A percentile compares a stretch with the other conserved stretches of the same genome.
Evolutionary conservation across 257 asterid genomes (phyloP).

Genomic region (Solanum piurae): DNA sequence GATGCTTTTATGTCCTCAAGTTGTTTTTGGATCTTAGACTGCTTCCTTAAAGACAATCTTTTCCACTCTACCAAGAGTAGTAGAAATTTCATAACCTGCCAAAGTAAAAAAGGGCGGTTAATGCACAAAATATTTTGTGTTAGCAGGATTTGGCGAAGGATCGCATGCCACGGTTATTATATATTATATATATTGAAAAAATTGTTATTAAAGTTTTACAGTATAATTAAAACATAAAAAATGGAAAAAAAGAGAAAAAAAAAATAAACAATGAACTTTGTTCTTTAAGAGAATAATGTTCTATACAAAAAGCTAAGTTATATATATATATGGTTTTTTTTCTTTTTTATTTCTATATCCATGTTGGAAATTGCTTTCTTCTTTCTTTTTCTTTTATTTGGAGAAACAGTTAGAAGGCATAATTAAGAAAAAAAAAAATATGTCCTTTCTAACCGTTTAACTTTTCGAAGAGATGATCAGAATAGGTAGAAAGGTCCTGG

Average conservation of each 20-base stretch:
- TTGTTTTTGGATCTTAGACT: constrained; percentile 24
- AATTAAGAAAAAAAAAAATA: neutral
- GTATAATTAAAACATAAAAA: neutral
- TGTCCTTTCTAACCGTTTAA: neutral
- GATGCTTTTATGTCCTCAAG: constrained; percentile 30
- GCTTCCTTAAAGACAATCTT: constrained; percentile 23
- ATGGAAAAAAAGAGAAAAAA: neutral
- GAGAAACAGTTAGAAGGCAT: neutral
- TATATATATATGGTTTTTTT: neutral
- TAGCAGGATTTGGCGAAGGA: no score
- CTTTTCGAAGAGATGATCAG: neutral
- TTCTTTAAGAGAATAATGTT: neutral
- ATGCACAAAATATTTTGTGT: neutral
- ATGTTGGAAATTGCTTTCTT: no score
- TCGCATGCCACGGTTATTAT: neutral
- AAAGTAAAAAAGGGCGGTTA: neutral
- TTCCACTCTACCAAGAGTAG: constrained; percentile 59
- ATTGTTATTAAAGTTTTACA: neutral
- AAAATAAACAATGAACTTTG: neutral
- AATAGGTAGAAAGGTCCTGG: neutral
- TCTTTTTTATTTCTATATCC: neutral
- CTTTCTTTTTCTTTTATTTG: no score
- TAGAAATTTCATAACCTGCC: constrained; percentile 64
- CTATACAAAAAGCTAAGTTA: neutral
- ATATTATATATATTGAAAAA: no score